These are phyloP conservation scores for Phytopythium aichiense DNA, from an alignment of 352 stramenopile species.

Conservation along the genomic window DNA sequence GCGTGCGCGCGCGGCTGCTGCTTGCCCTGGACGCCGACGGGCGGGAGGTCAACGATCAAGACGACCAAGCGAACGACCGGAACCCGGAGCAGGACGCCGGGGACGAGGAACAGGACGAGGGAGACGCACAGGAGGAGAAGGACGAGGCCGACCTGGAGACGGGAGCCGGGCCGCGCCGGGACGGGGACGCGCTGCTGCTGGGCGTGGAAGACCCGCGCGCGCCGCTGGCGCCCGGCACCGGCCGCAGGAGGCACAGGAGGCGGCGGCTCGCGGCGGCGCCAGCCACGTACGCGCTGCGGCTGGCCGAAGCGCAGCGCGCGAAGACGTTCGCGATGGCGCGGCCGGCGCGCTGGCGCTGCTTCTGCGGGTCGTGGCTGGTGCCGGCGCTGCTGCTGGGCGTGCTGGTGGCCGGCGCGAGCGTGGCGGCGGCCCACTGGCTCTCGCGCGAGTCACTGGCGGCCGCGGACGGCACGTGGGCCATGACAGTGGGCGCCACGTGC, in stretches of 20 bases:
- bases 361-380: slow-evolving; percentile 22
- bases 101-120: not conserved
- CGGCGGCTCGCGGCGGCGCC: not conserved
- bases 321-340: slow-evolving; percentile 25
- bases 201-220: not conserved
- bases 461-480: slow-evolving; percentile 18
- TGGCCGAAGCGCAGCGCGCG: slow-evolving; percentile 21
- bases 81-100: not conserved
- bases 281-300: slow-evolving; percentile 14
- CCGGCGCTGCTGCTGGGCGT: slow-evolving; percentile 22
- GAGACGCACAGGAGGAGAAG: not conserved
- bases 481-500: slow-evolving; percentile 30
- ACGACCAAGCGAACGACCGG: not conserved
- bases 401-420: slow-evolving; percentile 12
- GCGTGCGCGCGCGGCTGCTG: slow-evolving; percentile 38
- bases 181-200: not conserved
- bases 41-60: not conserved
- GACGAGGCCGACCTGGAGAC: not conserved
- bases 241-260: slow-evolving; percentile 14
- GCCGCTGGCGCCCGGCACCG: slow-evolving; percentile 1
- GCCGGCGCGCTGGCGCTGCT: slow-evolving; percentile 22
- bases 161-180: not conserved
- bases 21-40: slow-evolving; percentile 19
- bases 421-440: slow-evolving; percentile 21
- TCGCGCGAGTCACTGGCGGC: slow-evolving; percentile 20